Percentiles rank a stretch among this genome's conserved stretches.
Conservation (phyloP, 768 basidiomycete species). For the Kwoniella dejecticola region DNA sequence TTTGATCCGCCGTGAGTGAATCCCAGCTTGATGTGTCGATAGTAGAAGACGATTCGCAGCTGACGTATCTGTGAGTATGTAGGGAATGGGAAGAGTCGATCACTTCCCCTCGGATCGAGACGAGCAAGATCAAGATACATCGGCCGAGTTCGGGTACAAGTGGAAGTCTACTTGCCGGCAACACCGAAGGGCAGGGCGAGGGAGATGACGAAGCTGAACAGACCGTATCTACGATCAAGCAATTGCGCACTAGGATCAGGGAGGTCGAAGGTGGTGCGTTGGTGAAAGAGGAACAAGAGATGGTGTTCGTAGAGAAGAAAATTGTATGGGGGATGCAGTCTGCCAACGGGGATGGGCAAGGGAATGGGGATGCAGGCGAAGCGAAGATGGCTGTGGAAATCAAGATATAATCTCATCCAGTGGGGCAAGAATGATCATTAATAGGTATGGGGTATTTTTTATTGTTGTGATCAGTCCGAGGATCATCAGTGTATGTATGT, state of each 20-base stretch:
- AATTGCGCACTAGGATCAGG: constrained; percentile 19
- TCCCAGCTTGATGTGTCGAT: background rate
- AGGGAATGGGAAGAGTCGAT: constrained; percentile 4
- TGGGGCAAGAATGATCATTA: too few species aligned
- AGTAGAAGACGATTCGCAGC: background rate
- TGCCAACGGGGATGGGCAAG: background rate
- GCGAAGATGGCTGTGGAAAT: too few species aligned
- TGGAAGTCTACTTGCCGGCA: background rate
- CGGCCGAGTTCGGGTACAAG: background rate
- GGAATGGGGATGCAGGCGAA: constrained; percentile 1
- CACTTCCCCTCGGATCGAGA: constrained; percentile 1
- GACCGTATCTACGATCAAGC: constrained; percentile 13
- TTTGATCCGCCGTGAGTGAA: constrained; percentile 31
- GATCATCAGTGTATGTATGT: too few species aligned
- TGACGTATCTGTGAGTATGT: background rate
- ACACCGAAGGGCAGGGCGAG: constrained; percentile 2
- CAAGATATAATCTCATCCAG: too few species aligned
- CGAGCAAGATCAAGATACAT: background rate
- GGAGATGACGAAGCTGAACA: constrained; percentile 8
- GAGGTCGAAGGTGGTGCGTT: constrained; percentile 23
- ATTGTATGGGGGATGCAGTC: constrained; percentile 23
- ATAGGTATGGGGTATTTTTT: too few species aligned
- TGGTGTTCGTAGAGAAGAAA: constrained; percentile 28
- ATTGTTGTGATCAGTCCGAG: too few species aligned
- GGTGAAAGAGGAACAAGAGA: constrained; percentile 32